Evolutionary conservation across 441 rosid species (phyloP), one percentile per base, ranked within the genome.

Genomic region (Gossypium aridum): DNA sequence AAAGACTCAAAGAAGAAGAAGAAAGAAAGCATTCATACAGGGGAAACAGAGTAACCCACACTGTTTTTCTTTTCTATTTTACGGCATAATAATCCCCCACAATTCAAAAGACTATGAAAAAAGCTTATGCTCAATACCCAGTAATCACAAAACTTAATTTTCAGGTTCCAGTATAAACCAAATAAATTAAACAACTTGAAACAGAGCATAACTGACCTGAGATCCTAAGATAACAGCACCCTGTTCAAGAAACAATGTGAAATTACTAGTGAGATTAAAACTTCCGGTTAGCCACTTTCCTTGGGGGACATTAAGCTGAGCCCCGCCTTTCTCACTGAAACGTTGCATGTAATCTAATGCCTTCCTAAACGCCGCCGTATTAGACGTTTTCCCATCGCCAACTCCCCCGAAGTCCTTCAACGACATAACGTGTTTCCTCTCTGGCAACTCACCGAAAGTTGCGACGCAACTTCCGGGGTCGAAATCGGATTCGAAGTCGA

Each of bases 281-380:
- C 91, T 90, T 34, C 98, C 99, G 0, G 99, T 87, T 26, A 95
- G 79, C 96, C 96, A 96, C 74, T 78, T 80, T n/a, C 99, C 97
- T 65, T 55, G 67, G 0, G 98, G 99, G 2, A 96, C 94, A 78
- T 80, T 87, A 22, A 96, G 79, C 91, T 86, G 97, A 74, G 83
- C 79, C 77, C 95, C 94, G 66, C 96, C 97, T 16, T 66, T 54
- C 0, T 73, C 81, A 0, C 79, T 82, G 76, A 87, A 85, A 43
- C 85, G 82, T 57, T 73, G 80, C 79, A 95, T 78, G 82, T 87
- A 79, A 2, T 62, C 64, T 0, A 93, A 76, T 54, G 99, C 98
- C 51, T 64, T 80, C 79, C 90, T 82, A 76, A 93, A 95, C 80
- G 92, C 77, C 56, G 77, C 89, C 9, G 99, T 90, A 72, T 95